Percentiles rank a stretch among this genome's conserved stretches.
These are phyloP conservation scores for Ceratocystiopsis brevicomis DNA, from an alignment of 2,329 filamentous ascomycete genomes.

Conservation along the genomic window DNA sequence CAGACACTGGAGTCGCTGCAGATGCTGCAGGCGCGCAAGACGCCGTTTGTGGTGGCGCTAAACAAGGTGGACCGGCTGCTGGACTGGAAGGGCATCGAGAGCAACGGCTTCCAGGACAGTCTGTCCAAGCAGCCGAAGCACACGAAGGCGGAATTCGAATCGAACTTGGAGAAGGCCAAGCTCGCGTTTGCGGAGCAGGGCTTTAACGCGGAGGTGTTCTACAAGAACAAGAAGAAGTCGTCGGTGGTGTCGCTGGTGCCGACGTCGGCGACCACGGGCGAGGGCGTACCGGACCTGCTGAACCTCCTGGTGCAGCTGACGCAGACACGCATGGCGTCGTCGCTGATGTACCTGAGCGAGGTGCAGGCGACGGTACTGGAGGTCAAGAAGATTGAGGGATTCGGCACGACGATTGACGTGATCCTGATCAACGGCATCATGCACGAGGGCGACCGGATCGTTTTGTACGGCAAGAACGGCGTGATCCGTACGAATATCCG, in stretches of 20 bases:
- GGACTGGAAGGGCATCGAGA: slow-evolving; percentile 95
- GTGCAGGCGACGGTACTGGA: slow-evolving; percentile 95
- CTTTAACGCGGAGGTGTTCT: slow-evolving; percentile 94
- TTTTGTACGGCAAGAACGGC: slow-evolving; percentile 91
- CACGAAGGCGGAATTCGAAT: slow-evolving; percentile 85
- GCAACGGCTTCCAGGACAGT: slow-evolving; percentile 95
- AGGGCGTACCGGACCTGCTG: slow-evolving; percentile 96
- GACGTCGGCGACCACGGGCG: slow-evolving; percentile 94
- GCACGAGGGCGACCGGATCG: slow-evolving; percentile 81
- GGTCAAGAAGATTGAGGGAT: slow-evolving; percentile 97
- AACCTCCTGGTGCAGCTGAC: slow-evolving; percentile 85
- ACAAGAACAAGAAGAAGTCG: slow-evolving; percentile 95
- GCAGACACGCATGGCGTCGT: slow-evolving; percentile 92
- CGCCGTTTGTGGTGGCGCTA: slow-evolving; percentile 92
- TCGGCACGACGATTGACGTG: slow-evolving; percentile 96
- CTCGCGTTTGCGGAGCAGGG: slow-evolving; percentile 87
- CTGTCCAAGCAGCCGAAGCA: slow-evolving; percentile 77
- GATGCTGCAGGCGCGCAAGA: slow-evolving; percentile 78
- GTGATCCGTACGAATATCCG: slow-evolving; percentile 89
- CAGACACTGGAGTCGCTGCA: slow-evolving; percentile 97
- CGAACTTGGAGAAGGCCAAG: slow-evolving; percentile 79
- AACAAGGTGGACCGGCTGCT: slow-evolving; percentile 99
- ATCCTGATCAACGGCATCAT: slow-evolving; percentile 91
- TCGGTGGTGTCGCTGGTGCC: slow-evolving; percentile 89
- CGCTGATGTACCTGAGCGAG: slow-evolving; percentile 95